Evolutionary conservation across 805 yeast species (phyloP), one percentile per base, ranked within the genome.

Genomic region (Starmera quercuum): DNA sequence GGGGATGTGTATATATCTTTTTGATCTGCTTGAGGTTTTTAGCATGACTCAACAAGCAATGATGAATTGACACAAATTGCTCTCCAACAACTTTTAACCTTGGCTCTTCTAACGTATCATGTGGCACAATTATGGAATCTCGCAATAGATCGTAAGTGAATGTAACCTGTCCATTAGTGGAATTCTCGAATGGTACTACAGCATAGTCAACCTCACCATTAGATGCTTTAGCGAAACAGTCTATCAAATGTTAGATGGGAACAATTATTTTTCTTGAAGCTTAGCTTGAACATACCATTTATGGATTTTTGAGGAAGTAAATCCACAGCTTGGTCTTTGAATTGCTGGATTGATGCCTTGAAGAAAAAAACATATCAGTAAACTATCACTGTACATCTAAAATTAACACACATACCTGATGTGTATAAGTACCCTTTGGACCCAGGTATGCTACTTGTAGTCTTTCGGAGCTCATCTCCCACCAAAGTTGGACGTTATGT

Each of bases 101-200:
- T 1, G 71, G 68, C 6, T 39, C 13, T 18, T 13, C 20, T 29
- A 31, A 10, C 20, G 36, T 5, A 27, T 31, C 27, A 22, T 33
- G 27, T 15, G 45, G 34, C 5, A 60, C 59, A 18, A 69, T 51
- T 37, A 66, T 68, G 73, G 78, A 73, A 49, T 83, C 87, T 41
- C 95, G 63, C 20, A 90, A 62, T 11, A 87, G 61, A 51, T 87
- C 95, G 53, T 84, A 79, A 0, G 96, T 84, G 50, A 80, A 73
- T 2, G 79, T 83, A 6, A 92, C 98, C 44, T 82, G 88, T 0
- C 98, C 98, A 56, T 90, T 92, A 2, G 97, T 82, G 4, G 97
- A 87, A 60, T 90, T 90, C 49, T 90, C 97, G 45, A 85, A 73
- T 2, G 98, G 98, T 3, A 92, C 82, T 9, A 87, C 81, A 0